A percentile compares a stretch with the other conserved stretches of the same genome.
Evolutionary conservation across 2,329 filamentous ascomycete genomes (phyloP).

Genomic region (Claviceps spartinae): DNA sequence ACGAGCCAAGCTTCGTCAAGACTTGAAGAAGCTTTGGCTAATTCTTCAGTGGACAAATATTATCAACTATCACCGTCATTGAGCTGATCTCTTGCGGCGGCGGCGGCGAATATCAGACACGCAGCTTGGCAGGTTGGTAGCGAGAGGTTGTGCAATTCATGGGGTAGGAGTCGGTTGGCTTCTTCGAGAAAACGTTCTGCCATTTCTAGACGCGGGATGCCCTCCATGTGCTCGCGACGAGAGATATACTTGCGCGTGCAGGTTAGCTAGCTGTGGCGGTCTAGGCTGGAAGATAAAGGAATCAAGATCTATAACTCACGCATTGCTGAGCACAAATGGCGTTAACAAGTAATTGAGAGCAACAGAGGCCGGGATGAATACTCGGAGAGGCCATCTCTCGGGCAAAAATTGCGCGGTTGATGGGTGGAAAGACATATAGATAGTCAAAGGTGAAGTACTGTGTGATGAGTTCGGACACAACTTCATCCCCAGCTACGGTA

Average conservation of each 20-base stretch:
- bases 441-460: slow-evolving; percentile 6
- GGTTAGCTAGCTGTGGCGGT: neutral
- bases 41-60: too few species aligned
- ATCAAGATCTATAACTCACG: neutral
- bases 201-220: neutral
- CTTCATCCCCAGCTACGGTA: neutral
- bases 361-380: neutral
- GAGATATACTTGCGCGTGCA: slow-evolving; percentile 1
- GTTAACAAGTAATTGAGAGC: slow-evolving; percentile 4
- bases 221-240: neutral
- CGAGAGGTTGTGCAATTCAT: neutral
- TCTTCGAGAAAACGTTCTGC: slow-evolving; percentile 2
- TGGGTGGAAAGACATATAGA: slow-evolving; percentile 5
- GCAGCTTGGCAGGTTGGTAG: slow-evolving; percentile 1
- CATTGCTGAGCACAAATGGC: slow-evolving; percentile 5
- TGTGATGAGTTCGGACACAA: slow-evolving; percentile 3
- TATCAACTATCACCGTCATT: neutral
- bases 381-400: neutral
- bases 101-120: slow-evolving; percentile 4
- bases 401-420: neutral
- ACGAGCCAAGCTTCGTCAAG: too few species aligned
- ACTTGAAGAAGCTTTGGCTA: neutral
- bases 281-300: neutral
- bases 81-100: slow-evolving; percentile 2
- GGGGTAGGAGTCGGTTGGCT: slow-evolving; percentile 2